phyloP scores from a whole-genome alignment of 768 basidiomycete species.

The Termitomyces sp. region DNA sequence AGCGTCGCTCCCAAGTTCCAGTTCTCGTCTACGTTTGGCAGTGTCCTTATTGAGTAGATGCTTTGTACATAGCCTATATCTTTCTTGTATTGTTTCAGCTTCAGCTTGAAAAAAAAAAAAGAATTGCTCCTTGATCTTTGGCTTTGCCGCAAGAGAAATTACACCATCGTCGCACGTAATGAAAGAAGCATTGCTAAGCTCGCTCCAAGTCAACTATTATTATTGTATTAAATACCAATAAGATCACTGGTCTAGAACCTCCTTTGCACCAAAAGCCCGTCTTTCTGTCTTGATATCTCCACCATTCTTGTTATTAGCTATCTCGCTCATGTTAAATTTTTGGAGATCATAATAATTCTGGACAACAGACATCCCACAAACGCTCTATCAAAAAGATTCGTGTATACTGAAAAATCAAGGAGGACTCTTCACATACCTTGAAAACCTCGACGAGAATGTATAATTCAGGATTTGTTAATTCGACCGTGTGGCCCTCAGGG shows the following conservation, averaged over 20 bases:
- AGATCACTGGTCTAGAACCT: not conserved
- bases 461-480: constrained; percentile 63
- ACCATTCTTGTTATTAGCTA: constrained; percentile 50
- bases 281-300: constrained; percentile 23
- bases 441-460: constrained; percentile 81
- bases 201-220: not conserved
- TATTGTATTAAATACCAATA: no score
- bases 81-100: not conserved
- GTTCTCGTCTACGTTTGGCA: not conserved
- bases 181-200: not conserved
- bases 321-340: constrained; percentile 79
- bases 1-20: not conserved
- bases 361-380: constrained; percentile 74
- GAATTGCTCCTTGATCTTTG: not conserved
- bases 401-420: not conserved
- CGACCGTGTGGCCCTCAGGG: constrained; percentile 63
- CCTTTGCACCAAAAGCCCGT: constrained; percentile 6
- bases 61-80: not conserved
- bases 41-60: not conserved
- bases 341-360: constrained; percentile 66
- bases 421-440: constrained; percentile 51
- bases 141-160: not conserved
- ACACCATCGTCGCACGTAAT: not conserved
- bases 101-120: not conserved
- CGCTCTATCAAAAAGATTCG: constrained; percentile 41